Base-by-base conservation (phyloP, 352 stramenopile genomes). In the Phytophthora multivora region DNA sequence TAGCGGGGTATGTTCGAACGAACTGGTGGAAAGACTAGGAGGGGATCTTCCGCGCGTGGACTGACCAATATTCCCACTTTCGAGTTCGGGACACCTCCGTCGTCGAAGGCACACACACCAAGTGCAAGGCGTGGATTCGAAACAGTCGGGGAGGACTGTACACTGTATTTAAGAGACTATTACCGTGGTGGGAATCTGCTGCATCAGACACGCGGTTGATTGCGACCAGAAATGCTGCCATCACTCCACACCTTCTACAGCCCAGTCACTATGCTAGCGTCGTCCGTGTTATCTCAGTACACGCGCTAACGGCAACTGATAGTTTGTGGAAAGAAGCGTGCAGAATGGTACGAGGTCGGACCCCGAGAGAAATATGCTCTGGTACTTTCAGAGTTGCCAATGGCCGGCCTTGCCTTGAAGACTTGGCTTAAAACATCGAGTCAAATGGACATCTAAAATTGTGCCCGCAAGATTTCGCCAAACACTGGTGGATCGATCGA, bases 1-100 rank as follows among this genome's bases (percentile, higher is more conserved):
- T 48, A 38, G 7, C 49, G 5, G 49, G 10, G 15, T 60, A 60
- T 15, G 11, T 60, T 8, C 40, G 51, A 18, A 36, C 16, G 10
- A 23, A 60, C 7, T 51, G 51, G 40, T 51, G 39, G 40, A 42
- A 51, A 21, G 45, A 60, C 21, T 46, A 42, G 7, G 18, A n/a
- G 10, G 1, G 40, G 45, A 60, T 46, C 25, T 28, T 46, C 2
- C 16, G 30, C 4, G 28, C 19, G 25, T 60, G 40, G 40, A 52
- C 52, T 0, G 40, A 60, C 7, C 26, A 19, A 1, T 60, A 60
- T 23, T 28, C 11, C 2, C 53, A 53, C 21, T 61, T 53, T 39
- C 41, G 42, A 0, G 31, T 48, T 5, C 23, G 33, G 4, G 31
- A 61, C 21, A 61, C 53, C 4, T 61, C 42, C 4, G 4, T 52